Percentiles rank a stretch among this genome's conserved stretches.
These are phyloP conservation scores for Cladophialophora yegresii DNA, from an alignment of 2,329 filamentous ascomycete genomes.

Conservation along the genomic window DNA sequence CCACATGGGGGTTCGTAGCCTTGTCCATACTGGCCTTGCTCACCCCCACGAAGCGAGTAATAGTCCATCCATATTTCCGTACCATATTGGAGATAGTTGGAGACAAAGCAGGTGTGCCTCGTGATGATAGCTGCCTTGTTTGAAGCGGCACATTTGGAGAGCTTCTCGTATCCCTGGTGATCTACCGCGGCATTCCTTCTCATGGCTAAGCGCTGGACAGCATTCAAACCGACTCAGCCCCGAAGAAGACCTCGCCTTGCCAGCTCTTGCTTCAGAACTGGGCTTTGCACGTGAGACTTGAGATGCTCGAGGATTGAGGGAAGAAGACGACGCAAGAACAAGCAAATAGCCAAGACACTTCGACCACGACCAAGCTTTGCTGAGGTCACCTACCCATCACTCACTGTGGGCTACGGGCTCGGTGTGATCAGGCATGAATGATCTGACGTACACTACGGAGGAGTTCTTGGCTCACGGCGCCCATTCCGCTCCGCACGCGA, in stretches of 20 bases:
- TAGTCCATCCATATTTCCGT: background rate
- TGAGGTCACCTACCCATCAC: too few relatives aligned
- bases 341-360: background rate
- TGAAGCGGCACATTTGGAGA: background rate
- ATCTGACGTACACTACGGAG: background rate
- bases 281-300: background rate
- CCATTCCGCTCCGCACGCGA: slow-evolving; percentile 11
- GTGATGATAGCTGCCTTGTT: background rate
- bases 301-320: background rate
- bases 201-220: background rate
- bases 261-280: background rate
- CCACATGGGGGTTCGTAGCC: slow-evolving; percentile 4
- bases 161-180: background rate
- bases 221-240: background rate
- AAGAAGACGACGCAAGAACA: background rate
- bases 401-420: too few relatives aligned
- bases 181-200: slow-evolving; percentile 10
- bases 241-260: background rate
- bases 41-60: background rate
- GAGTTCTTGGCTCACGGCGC: background rate
- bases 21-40: background rate
- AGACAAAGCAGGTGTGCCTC: background rate
- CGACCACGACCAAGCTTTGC: background rate
- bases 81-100: slow-evolving; percentile 5
- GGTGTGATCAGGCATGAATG: background rate